Evolutionary conservation across 192 early-diverging fungal genomes (phyloP).

Genomic region (Jimgerdemannia flammicorona): DNA sequence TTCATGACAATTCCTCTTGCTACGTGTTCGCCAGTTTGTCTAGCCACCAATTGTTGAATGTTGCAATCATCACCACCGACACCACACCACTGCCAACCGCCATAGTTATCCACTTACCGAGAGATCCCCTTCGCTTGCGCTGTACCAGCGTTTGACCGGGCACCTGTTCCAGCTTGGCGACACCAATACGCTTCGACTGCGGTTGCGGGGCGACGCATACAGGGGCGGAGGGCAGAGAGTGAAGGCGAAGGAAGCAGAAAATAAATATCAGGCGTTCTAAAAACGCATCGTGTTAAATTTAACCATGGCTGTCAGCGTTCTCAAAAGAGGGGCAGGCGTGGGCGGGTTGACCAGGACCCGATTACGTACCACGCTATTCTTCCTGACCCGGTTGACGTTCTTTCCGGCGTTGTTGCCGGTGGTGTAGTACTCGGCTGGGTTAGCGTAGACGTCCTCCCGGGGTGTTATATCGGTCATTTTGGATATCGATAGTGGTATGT

Average conservation of each 20-base stretch:
- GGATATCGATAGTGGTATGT: neutral
- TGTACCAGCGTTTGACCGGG: neutral
- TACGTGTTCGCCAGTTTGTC: no score
- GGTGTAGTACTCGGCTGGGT: slow-evolving; percentile 32
- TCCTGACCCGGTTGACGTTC: slow-evolving; percentile 10
- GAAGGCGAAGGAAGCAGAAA: neutral
- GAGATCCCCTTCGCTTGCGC: slow-evolving; percentile 33
- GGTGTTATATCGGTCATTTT: neutral
- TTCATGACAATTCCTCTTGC: no score
- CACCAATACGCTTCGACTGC: no score
- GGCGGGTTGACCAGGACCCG: neutral
- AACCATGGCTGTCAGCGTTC: neutral
- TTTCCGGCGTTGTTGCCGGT: slow-evolving; percentile 22
- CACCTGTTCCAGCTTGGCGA: no score
- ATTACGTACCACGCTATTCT: slow-evolving; percentile 12
- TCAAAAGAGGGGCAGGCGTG: neutral
- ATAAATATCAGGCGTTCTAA: neutral
- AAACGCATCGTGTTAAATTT: slow-evolving; percentile 2
- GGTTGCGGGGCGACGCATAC: no score
- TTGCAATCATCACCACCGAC: no score
- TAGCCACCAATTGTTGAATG: no score
- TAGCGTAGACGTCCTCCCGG: slow-evolving; percentile 22
- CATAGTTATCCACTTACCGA: slow-evolving; percentile 23
- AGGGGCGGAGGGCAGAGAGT: no score
- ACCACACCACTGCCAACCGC: no score